Evolutionary conservation across 1,139 yeast genomes (phyloP), one percentile per base, ranked within the genome.

Genomic region (Suhomyces taliae): DNA sequence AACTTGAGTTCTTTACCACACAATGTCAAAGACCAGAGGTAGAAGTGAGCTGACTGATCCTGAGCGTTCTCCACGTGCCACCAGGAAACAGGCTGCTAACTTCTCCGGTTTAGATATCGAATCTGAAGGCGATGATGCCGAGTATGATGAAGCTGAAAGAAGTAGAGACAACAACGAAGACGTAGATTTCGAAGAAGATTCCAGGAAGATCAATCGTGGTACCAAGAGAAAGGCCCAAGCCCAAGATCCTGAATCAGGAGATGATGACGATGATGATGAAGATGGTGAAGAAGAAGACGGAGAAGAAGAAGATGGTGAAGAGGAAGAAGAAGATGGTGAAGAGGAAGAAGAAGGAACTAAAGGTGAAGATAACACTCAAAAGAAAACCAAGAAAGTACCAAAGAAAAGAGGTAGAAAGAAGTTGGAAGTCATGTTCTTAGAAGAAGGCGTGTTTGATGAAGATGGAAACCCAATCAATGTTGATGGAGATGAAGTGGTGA

Each of bases 401-500:
- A 74, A 73, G 58, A 72, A 67, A 51, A 60, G 79, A 56, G 80
- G 80, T n/a, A 65, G 80, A 55, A 75, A 73, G 61, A 72, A 67
- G 64, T 69, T 69, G 40, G 74, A 72, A 48, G 58, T 70, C 43
- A 62, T 64, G 14, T 47, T 62, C 26, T 61, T 66, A 19, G 78
- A 72, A 40, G 78, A 72, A 41, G 77, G 75, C 2, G 65, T 61
- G 11, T 67, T 70, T 51, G 83, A 78, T 59, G 80, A 75, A 43
- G 76, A 78, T 29, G 82, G 82, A 8, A 74, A 78, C 50, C 74
- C 77, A 12, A 69, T 83, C 49, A 74, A 75, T 37, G 77, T 90
- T 6, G 72, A 70, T n/a, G 79, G 85, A 56, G 97, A 91, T 61
- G 98, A 93, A 69, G 84, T 86, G 43, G 82, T 80, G 6, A 75